A percentile compares a stretch with the other conserved stretches of the same genome.
phyloP scores from a whole-genome alignment of 1,284 basidiomycete species.

The Ustilago hordei region DNA sequence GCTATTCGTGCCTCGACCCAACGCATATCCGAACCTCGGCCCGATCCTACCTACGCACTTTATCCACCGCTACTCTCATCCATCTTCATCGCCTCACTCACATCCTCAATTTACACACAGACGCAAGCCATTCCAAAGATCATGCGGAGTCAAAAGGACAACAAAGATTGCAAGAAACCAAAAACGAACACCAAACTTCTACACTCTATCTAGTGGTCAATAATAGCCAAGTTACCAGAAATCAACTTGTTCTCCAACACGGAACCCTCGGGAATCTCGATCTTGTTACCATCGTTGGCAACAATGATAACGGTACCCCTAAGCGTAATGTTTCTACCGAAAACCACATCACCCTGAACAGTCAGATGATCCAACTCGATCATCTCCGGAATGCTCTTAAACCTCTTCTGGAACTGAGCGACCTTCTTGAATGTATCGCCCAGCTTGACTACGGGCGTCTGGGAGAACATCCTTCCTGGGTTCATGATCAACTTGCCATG shows the following conservation, averaged over 20 bases:
- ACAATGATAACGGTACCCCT: constrained; percentile 75
- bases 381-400: constrained; percentile 91
- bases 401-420: constrained; percentile 94
- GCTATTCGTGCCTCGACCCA: too few relatives aligned
- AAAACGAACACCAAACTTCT: neutral
- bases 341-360: constrained; percentile 94
- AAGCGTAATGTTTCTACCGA: constrained; percentile 87
- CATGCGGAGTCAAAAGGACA: neutral
- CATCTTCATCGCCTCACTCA: too few relatives aligned
- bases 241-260: constrained; percentile 85
- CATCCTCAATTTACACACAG: too few relatives aligned
- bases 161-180: neutral
- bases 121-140: neutral
- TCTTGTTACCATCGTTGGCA: constrained; percentile 92
- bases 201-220: constrained; percentile 64
- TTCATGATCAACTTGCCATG: constrained; percentile 92
- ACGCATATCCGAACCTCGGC: too few relatives aligned
- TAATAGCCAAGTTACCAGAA: constrained; percentile 69
- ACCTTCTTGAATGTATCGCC: constrained; percentile 86
- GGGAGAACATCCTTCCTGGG: constrained; percentile 75
- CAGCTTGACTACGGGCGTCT: constrained; percentile 95
- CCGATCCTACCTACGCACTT: too few relatives aligned
- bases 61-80: too few relatives aligned
- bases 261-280: constrained; percentile 94
- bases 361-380: constrained; percentile 93